A percentile compares a stretch with the other conserved stretches of the same genome.
These are phyloP conservation scores for Hordeum marinum DNA, from an alignment of 176 grass and related monocot genomes.

Conservation along the genomic window DNA sequence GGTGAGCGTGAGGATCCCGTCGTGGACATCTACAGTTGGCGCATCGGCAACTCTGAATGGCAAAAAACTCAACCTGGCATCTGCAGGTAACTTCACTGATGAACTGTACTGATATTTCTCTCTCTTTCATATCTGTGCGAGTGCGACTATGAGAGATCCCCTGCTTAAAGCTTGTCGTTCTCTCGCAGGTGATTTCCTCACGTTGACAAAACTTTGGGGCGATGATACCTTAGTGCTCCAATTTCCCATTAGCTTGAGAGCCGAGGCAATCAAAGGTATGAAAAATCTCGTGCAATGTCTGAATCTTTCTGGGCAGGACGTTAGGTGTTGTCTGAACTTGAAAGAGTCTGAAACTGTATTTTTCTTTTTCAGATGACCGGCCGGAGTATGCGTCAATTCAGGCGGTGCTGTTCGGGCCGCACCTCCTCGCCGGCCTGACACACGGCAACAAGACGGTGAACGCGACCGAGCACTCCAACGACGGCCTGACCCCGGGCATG, in stretches of 20 bases:
- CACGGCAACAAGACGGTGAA: constrained; percentile 42
- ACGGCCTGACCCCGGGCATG: constrained; percentile 48
- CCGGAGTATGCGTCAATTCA: constrained; percentile 59
- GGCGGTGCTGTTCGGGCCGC: constrained; percentile 67
- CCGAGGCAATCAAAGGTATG: constrained; percentile 73
- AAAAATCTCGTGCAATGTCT: neutral
- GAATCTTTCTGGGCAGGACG: neutral
- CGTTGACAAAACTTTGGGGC: constrained; percentile 52
- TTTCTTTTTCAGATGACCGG: constrained; percentile 55
- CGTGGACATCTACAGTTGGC: constrained; percentile 55
- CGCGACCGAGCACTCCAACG: constrained; percentile 35
- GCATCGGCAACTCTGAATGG: constrained; percentile 51
- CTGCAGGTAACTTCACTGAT: constrained; percentile 33
- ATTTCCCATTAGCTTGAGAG: constrained; percentile 51
- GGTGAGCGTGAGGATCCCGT: constrained; percentile 67
- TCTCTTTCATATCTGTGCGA: neutral
- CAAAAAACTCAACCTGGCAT: constrained; percentile 44
- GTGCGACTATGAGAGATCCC: neutral
- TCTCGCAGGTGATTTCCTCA: constrained; percentile 61
- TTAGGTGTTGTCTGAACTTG: neutral
- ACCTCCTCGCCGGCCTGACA: constrained; percentile 77
- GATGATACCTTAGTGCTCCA: constrained; percentile 52
- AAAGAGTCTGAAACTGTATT: neutral
- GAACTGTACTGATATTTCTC: neutral
- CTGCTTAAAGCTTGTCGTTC: neutral